These are phyloP conservation scores for Astrephomene gubernaculifera DNA, from an alignment of 139 green algal genomes.

Conservation along the genomic window DNA sequence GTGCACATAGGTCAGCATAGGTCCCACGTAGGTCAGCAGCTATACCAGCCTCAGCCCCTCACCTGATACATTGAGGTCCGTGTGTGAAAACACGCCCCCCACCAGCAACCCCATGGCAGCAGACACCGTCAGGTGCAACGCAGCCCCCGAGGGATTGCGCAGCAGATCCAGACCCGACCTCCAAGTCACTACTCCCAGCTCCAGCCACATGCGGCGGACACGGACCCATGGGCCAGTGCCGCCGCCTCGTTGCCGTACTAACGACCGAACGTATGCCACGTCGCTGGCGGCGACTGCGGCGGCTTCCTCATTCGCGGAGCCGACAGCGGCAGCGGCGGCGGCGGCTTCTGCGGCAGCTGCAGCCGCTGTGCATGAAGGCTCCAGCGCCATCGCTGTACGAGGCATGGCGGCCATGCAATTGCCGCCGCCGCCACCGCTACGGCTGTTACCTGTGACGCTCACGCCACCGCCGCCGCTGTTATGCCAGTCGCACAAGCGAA, in stretches of 20 bases:
- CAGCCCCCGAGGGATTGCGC: slow-evolving; percentile 75
- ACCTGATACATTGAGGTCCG: slow-evolving; percentile 44
- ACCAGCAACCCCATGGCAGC: slow-evolving; percentile 70
- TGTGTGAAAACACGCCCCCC: slow-evolving; percentile 75
- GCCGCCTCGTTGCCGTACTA: not conserved
- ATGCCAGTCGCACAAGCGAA: not conserved
- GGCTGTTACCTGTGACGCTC: not conserved
- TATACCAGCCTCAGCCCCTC: not conserved
- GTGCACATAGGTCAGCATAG: too few species aligned
- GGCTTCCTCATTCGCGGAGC: not conserved
- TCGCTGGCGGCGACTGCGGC: not conserved
- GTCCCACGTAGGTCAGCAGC: too few species aligned
- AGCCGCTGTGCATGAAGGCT: too few species aligned
- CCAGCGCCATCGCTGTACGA: too few species aligned
- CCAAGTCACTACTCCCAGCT: slow-evolving; percentile 81
- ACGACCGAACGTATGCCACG: not conserved
- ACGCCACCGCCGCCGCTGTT: not conserved
- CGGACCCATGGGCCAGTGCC: not conserved
- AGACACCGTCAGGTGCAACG: slow-evolving; percentile 69
- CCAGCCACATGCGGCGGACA: slow-evolving; percentile 32
- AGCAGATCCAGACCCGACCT: slow-evolving; percentile 71
- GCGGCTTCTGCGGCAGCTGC: not conserved
- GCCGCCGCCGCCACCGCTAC: too few species aligned
- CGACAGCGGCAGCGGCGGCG: not conserved
- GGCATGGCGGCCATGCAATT: too few species aligned